Base-by-base conservation (phyloP, 768 basidiomycete species). In the Kwoniella europaea region DNA sequence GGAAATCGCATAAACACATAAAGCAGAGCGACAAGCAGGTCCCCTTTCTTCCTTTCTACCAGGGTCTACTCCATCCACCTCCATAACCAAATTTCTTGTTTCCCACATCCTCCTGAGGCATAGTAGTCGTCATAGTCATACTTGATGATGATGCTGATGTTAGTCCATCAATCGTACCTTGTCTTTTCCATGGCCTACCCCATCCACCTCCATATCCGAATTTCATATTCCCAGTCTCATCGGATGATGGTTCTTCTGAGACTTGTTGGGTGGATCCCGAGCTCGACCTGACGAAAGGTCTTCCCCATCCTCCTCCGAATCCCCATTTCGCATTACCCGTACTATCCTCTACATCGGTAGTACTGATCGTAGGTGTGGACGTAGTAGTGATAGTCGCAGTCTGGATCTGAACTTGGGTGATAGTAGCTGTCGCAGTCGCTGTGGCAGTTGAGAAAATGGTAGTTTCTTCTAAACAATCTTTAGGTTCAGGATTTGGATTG, bases 291-390 rank as follows among this genome's bases (percentile, higher is more conserved):
- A 22, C 52, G 20, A 54, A 66, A 27, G 65, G 65, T 50, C 65
- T 41, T 27, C 65, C 65, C 54, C 55, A 66, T 6, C 55, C 62
- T 24, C 62, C 62, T 15, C 62, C 62, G 29, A 50, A 44, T 13
- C 67, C 59, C 42, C 44, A 68, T 22, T 68, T 68, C 27, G 53
- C 52, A 55, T 63, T 68, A 44, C 59, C 67, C 44, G 52, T 62
- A 62, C 63, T 53, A 13, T 68, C 61, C 10, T 54, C 54, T 10
- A 50, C 18, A 50, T 50, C 46, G 13, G 18, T 18, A 18, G 46
- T 18, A 13, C 12, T 50, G 13, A 15, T 50, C 4, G 46, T 50
- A 50, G 46, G 0, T 16, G 46, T 50, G 46, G 46, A 6, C 12
- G 46, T 50, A 50, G 46, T 18, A 18, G 46, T 50, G 46, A 50